Evolutionary conservation across 306 rosid genomes (phyloP).

Genomic region (Cucumis sativus): DNA sequence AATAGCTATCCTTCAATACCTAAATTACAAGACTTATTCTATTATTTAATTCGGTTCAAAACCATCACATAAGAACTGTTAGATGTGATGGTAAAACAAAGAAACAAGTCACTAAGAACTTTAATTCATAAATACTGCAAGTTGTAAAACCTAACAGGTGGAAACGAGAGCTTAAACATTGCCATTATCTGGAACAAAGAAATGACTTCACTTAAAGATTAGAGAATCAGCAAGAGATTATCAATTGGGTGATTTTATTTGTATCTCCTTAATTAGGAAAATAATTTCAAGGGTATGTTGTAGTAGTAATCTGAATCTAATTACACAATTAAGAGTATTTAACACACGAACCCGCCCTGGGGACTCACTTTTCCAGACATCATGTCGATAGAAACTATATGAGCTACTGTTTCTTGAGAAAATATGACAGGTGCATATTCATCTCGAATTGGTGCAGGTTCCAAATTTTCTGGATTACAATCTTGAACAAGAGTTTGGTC

Average conservation of each 20-base stretch:
- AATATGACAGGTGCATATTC: slow-evolving; percentile 98
- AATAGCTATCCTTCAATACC: neutral
- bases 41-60: neutral
- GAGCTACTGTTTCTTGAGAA: slow-evolving; percentile 98
- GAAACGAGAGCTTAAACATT: neutral
- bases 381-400: slow-evolving; percentile 98
- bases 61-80: neutral
- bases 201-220: neutral
- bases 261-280: neutral
- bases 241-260: neutral
- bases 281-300: neutral
- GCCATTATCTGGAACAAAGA: neutral
- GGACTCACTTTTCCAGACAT: slow-evolving; percentile 94
- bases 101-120: neutral
- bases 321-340: neutral
- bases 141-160: neutral
- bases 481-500: slow-evolving; percentile 87
- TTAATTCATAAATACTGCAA: neutral
- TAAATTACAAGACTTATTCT: neutral
- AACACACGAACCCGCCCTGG: neutral
- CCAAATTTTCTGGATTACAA: slow-evolving; percentile 80
- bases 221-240: neutral
- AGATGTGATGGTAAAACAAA: neutral
- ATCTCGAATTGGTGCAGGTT: slow-evolving; percentile 83
- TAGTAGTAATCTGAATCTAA: neutral